Base-by-base conservation (phyloP, 108 stramenopile genomes). In the Schizochytrium sp. region DNA sequence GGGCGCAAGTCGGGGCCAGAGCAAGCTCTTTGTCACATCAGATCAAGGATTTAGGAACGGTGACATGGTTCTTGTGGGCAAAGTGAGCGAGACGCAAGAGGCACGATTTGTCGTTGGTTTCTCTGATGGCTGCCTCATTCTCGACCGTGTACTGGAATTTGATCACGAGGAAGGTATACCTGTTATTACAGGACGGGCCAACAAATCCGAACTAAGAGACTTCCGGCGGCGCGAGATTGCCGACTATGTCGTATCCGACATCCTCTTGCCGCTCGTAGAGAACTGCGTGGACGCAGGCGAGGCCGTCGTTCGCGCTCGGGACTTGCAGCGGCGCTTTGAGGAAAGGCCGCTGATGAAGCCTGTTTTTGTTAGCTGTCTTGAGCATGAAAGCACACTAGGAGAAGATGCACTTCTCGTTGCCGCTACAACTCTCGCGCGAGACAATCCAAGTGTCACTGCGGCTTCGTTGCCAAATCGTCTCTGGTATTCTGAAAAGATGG, bases 71-170 rank as follows among this genome's bases (percentile, higher is more conserved):
- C 45, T 23, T 6, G 28, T 83, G 8, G 76, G 76, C 10, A 12
- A 23, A 6, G 16, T 12, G 14, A 18, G 76, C 16, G 48, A 83
- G 28, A 18, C 25, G n/a, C 45, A 53, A n/a, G 76, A 83, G 48
- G 28, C 76, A 23, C 76, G 76, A 8, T 83, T 83, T 83, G 76
- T 83, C 48, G 76, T 83, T 34, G 76, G 76, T 0, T 83, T 83
- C 16, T 53, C 45, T 12, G 76, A 83, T 83, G 45, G 48, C 6
- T 19, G 76, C 76, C 45, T 83, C n/a, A 53, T 83, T 34, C 18
- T 83, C 48, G 76, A 83, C 51, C 51, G 25, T 12, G 48, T 45
- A 1, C 18, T 83, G 1, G 76, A 25, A n/a, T 28, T 25, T 23
- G 76, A 53, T 28, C 76, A 83, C 25, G 76, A 47, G n/a, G 76